Evolutionary conservation across 352 stramenopile genomes (phyloP).

Genomic region (Phytophthora cajani): DNA sequence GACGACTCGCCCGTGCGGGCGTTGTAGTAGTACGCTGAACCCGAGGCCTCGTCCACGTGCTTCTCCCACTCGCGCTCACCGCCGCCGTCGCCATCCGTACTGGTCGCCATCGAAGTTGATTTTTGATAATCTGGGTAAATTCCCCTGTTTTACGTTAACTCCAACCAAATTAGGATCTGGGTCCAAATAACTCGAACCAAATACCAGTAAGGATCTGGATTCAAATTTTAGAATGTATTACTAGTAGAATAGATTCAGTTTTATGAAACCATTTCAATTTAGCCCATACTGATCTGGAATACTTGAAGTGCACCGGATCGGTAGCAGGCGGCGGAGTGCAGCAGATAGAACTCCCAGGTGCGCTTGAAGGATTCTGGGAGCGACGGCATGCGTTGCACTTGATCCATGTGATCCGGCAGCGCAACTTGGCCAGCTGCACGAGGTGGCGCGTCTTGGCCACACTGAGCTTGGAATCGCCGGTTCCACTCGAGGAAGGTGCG

Average conservation of each 20-base stretch:
- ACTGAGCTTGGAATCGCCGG: constrained; percentile 73
- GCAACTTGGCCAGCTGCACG: constrained; percentile 7
- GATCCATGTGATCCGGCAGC: constrained; percentile 2
- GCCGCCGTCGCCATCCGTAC: constrained; percentile 1
- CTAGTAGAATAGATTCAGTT: background rate
- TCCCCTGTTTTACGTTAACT: too few species aligned
- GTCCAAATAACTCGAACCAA: too few species aligned
- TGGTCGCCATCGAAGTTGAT: constrained; percentile 13
- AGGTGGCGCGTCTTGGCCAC: constrained; percentile 34
- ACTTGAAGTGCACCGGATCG: constrained; percentile 70
- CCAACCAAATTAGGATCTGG: too few species aligned
- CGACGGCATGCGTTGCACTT: constrained; percentile 30
- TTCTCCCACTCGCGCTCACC: constrained; percentile 58
- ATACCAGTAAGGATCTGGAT: too few species aligned
- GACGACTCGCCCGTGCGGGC: constrained; percentile 67
- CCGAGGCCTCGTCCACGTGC: constrained; percentile 71
- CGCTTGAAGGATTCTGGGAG: constrained; percentile 83
- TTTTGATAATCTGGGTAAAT: too few species aligned
- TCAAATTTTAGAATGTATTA: background rate
- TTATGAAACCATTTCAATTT: constrained; percentile 1
- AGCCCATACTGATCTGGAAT: constrained; percentile 73
- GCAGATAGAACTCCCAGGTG: constrained; percentile 90
- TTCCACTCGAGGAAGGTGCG: constrained; percentile 88
- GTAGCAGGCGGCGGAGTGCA: constrained; percentile 88
- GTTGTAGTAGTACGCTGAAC: constrained; percentile 83